Evolutionary conservation across 768 basidiomycete species (phyloP), one percentile per base, ranked within the genome.

Genomic region (Tricholoma hemisulphureum): DNA sequence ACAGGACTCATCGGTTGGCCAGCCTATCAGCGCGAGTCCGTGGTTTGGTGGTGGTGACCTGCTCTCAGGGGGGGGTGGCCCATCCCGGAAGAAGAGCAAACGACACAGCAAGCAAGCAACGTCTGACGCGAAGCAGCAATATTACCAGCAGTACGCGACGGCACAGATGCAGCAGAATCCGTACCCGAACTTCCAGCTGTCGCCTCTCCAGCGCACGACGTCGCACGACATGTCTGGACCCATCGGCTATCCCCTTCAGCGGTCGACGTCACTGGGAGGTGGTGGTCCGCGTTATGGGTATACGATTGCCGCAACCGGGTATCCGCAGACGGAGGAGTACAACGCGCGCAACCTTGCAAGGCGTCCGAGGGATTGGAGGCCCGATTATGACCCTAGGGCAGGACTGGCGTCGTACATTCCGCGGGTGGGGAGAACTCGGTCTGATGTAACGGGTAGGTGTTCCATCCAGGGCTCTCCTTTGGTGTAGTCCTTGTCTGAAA

Each of bases 361-460:
- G 53, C 63, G 78, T 11, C 78, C 78, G 32, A 58, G 69, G 20
- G 78, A 80, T 62, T 80, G 78, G 78, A 70, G 78, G 50, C 68
- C 73, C 3, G 78, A 78, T 55, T 80, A 75, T 63, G 65, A 65
- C 18, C 62, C 73, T 1, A 60, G 67, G 16, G 54, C 61, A 10
- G 69, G 69, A 31, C 21, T 74, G 6, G 61, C 65, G 13, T 58
- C 65, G 20, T 71, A 63, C 43, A 61, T 73, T 3, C 65, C 67
- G n/a, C 61, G 63, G 37, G 60, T 74, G 29, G 63, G 63, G 14
- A 74, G 63, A 57, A 61, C 55, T 23, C 62, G 64, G 28, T 69
- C 73, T 0, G 73, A 73, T 53, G 74, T 77, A 1, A 64, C 58
- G 63, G 76, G 77, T 76, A 35, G 14, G 60, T 60, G 53, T 48